These are phyloP conservation scores for Baeospora myosura DNA, from an alignment of 1,284 basidiomycete genomes.

Conservation along the genomic window DNA sequence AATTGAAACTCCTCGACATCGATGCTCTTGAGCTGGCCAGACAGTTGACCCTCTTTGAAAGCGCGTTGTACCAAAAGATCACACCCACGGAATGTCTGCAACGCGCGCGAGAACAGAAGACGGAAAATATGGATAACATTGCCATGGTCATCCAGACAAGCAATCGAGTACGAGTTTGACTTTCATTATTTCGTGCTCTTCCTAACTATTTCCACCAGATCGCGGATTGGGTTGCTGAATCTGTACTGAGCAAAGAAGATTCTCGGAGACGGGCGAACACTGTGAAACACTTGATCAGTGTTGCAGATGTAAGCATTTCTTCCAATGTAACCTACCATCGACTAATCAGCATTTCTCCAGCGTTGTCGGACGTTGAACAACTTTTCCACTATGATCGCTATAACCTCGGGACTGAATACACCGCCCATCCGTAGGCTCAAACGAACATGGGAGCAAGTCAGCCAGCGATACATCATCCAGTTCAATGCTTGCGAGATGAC, in stretches of 20 bases:
- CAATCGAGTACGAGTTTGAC: conserved; percentile 62
- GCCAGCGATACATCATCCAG: conserved; percentile 61
- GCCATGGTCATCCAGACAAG: conserved; percentile 87
- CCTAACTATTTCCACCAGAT: conserved; percentile 39
- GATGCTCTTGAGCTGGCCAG: conserved; percentile 89
- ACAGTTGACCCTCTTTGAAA: conserved; percentile 92
- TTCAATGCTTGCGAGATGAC: conserved; percentile 72
- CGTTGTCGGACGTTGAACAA: conserved; percentile 88
- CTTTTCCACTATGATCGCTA: conserved; percentile 93
- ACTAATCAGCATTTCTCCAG: too few species aligned
- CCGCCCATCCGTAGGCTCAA: conserved; percentile 90
- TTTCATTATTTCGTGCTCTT: conserved; percentile 6
- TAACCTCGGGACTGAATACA: conserved; percentile 91
- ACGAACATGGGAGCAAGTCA: conserved; percentile 92
- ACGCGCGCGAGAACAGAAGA: conserved; percentile 68
- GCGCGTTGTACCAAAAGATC: conserved; percentile 82
- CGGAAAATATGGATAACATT: conserved; percentile 76
- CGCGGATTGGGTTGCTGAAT: conserved; percentile 92
- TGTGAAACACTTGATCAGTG: conserved; percentile 88
- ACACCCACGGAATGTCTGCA: conserved; percentile 87
- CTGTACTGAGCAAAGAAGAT: conserved; percentile 81
- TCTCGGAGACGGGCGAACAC: conserved; percentile 74
- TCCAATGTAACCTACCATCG: conserved; percentile 6
- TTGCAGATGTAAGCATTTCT: conserved; percentile 75
- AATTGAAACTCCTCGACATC: conserved; percentile 80